Evolutionary conservation across 1,139 yeast genomes (phyloP).

Genomic region (Suhomyces ambrosiae): DNA sequence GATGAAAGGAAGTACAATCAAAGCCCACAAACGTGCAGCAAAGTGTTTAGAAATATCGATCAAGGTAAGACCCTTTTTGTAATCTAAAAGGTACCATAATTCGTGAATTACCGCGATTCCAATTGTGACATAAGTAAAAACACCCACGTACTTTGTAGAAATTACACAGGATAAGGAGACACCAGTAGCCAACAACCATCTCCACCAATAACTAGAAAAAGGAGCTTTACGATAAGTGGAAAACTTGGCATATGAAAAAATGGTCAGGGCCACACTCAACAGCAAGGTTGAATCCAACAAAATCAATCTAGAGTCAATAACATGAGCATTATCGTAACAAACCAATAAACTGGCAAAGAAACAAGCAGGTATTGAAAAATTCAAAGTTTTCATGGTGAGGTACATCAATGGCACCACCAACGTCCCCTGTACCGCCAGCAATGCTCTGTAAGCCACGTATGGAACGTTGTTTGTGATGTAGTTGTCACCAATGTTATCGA

Average conservation of each 20-base stretch:
- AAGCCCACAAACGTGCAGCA: conserved; percentile 68
- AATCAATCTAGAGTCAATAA: conserved; percentile 86
- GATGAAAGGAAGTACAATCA: conserved; percentile 78
- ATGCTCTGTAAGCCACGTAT: conserved; percentile 79
- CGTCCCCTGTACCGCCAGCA: conserved; percentile 82
- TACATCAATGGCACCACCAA: conserved; percentile 82
- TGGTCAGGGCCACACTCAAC: conserved; percentile 75
- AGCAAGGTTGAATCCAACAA: conserved; percentile 88
- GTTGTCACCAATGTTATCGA: conserved; percentile 86
- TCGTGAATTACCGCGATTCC: conserved; percentile 86
- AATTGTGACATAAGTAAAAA: conserved; percentile 81
- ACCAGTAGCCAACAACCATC: conserved; percentile 84
- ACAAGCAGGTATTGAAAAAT: conserved; percentile 79
- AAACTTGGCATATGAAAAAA: conserved; percentile 78
- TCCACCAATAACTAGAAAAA: conserved; percentile 77
- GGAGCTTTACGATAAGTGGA: conserved; percentile 70
- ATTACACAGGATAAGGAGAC: conserved; percentile 85
- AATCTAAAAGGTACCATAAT: conserved; percentile 82
- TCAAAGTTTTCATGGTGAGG: conserved; percentile 78
- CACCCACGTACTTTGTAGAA: conserved; percentile 94
- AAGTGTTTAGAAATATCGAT: conserved; percentile 67
- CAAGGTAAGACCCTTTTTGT: conserved; percentile 66
- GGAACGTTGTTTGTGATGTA: conserved; percentile 81
- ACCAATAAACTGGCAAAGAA: conserved; percentile 78
- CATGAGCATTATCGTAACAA: conserved; percentile 87